These are phyloP conservation scores for Hymenoscyphus infarciens DNA, from an alignment of 2,329 filamentous ascomycete species.

Conservation along the genomic window DNA sequence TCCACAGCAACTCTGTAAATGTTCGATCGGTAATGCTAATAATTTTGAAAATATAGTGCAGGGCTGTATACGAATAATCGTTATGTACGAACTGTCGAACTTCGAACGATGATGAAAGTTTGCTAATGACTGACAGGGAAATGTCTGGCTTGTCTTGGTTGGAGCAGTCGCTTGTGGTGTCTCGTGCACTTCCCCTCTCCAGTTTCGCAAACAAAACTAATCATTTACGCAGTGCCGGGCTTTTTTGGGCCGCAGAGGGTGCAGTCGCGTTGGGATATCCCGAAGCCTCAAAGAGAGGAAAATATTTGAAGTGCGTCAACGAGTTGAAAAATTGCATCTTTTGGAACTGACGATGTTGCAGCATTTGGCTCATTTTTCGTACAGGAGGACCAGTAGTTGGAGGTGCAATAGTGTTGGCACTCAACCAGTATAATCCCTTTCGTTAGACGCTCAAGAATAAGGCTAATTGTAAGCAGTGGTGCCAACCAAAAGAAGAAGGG, in stretches of 20 bases:
- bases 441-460: constrained; percentile 14
- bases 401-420: constrained; percentile 64
- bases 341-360: constrained; percentile 11
- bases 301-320: constrained; percentile 38
- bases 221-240: constrained; percentile 39
- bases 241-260: constrained; percentile 72
- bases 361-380: constrained; percentile 61
- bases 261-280: constrained; percentile 70
- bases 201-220: not conserved
- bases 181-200: not conserved
- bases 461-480: not conserved
- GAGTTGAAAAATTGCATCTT: accelerated
- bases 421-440: constrained; percentile 46
- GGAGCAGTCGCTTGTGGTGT: constrained; percentile 67
- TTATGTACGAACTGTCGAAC: not conserved
- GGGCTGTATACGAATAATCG: not conserved
- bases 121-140: constrained; percentile 38
- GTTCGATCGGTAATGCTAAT: not conserved
- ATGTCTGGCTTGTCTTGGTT: constrained; percentile 62
- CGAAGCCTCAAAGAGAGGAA: constrained; percentile 62
- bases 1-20: no score
- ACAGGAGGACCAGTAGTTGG: constrained; percentile 64
- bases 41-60: not conserved
- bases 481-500: not conserved
- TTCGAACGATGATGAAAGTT: no score